phyloP scores from a whole-genome alignment of 2,329 filamentous ascomycete species.

The Aureobasidium sp. region DNA sequence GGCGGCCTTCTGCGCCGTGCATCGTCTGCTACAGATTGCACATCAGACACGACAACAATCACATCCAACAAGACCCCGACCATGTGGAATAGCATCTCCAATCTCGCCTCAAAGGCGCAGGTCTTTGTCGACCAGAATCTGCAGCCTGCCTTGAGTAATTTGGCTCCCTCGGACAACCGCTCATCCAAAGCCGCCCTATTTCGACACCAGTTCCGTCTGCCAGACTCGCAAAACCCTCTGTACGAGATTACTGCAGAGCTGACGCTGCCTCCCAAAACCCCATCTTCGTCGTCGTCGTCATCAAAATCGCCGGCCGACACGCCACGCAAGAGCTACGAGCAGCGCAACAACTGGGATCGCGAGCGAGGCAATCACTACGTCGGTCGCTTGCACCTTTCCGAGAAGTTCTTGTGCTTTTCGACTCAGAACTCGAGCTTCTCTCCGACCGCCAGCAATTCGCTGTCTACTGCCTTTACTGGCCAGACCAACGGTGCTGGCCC shows the following conservation, averaged over 20 bases:
- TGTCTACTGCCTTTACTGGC: slow-evolving; percentile 79
- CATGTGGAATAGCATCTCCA: slow-evolving; percentile 63
- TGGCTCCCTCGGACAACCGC: slow-evolving; percentile 62
- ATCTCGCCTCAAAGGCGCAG: slow-evolving; percentile 90
- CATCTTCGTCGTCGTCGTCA: slow-evolving; percentile 12
- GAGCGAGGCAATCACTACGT: slow-evolving; percentile 67
- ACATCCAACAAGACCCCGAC: too few relatives aligned
- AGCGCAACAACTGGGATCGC: slow-evolving; percentile 55
- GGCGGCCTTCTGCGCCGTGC: neutral
- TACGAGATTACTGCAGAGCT: slow-evolving; percentile 97
- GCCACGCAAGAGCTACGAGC: slow-evolving; percentile 42
- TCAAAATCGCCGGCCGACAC: slow-evolving; percentile 22
- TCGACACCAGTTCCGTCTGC: slow-evolving; percentile 92
- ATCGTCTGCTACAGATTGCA: neutral
- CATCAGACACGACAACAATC: neutral
- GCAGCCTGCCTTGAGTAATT: slow-evolving; percentile 49
- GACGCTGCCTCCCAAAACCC: slow-evolving; percentile 65
- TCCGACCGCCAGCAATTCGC: slow-evolving; percentile 68
- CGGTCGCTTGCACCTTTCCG: slow-evolving; percentile 87
- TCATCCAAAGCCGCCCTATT: slow-evolving; percentile 90
- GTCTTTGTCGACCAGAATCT: slow-evolving; percentile 87
- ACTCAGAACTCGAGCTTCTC: slow-evolving; percentile 85
- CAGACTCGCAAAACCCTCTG: slow-evolving; percentile 82
- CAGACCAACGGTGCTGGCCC: slow-evolving; percentile 90
- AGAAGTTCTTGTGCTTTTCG: slow-evolving; percentile 93